Evolutionary conservation across 805 yeast species (phyloP).

Genomic region (Cyberlindnera xishuangbannaensis): DNA sequence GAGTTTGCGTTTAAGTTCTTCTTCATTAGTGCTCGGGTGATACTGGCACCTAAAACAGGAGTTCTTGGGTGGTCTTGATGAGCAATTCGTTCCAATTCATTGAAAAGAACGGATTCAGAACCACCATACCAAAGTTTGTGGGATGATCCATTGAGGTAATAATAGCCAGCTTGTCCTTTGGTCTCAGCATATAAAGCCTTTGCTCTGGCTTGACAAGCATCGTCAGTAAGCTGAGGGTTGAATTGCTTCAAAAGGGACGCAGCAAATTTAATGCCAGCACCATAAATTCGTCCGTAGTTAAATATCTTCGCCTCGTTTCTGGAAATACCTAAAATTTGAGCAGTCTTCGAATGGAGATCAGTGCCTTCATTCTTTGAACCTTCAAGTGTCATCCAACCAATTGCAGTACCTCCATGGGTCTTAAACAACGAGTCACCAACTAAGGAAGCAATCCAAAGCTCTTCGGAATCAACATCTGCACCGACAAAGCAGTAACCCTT

Average conservation of each 20-base stretch:
- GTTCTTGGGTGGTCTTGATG: conserved; percentile 75
- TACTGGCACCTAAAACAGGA: conserved; percentile 90
- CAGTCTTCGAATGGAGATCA: conserved; percentile 92
- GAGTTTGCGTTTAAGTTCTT: conserved; percentile 57
- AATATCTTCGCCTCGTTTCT: conserved; percentile 92
- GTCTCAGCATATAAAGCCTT: conserved; percentile 68
- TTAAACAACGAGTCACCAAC: conserved; percentile 89
- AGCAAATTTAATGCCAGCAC: conserved; percentile 94
- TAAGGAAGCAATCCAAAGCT: conserved; percentile 94
- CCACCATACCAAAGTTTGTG: conserved; percentile 73
- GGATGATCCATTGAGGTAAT: conserved; percentile 22
- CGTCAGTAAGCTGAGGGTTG: conserved; percentile 62
- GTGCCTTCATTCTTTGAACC: conserved; percentile 91
- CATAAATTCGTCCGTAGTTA: conserved; percentile 95
- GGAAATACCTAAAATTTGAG: conserved; percentile 79
- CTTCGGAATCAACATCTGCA: conserved; percentile 98
- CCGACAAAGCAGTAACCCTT: conserved; percentile 89
- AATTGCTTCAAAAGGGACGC: conserved; percentile 77
- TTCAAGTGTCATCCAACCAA: conserved; percentile 99
- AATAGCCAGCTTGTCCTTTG: conserved; percentile 55
- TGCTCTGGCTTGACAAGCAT: conserved; percentile 63
- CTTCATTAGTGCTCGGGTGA: conserved; percentile 74
- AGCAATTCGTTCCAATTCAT: conserved; percentile 82
- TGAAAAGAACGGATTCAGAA: conserved; percentile 87
- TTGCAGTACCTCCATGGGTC: conserved; percentile 91